Evolutionary conservation across 148 eudicot species (phyloP).

Genomic region (Rhododendron kiyosumense): DNA sequence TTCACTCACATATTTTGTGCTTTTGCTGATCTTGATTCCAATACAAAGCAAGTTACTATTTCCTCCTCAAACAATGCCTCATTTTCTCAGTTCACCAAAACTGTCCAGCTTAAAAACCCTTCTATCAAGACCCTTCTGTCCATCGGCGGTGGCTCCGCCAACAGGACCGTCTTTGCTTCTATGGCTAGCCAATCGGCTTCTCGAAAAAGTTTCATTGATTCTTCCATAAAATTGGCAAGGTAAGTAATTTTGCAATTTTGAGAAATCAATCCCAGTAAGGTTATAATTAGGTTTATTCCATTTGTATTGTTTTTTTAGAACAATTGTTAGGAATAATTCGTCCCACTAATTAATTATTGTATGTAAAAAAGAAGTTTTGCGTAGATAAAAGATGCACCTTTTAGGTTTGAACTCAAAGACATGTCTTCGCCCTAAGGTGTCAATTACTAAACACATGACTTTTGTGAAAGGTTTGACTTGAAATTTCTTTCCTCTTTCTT

Average conservation of each 20-base stretch:
- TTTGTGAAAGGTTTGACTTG: too few species aligned
- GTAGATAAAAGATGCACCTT: too few species aligned
- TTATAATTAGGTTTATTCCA: not conserved
- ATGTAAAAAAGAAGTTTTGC: too few species aligned
- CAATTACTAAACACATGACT: too few species aligned
- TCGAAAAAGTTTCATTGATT: constrained; percentile 60
- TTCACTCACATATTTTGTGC: constrained; percentile 77
- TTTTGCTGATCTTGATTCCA: constrained; percentile 41
- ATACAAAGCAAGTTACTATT: constrained; percentile 28
- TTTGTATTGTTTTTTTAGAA: too few species aligned
- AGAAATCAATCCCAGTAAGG: not conserved
- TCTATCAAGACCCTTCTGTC: constrained; percentile 44
- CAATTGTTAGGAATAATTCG: too few species aligned
- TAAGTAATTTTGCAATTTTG: not conserved
- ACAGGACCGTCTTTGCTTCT: not conserved
- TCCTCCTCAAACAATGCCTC: constrained; percentile 20
- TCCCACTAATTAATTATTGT: too few species aligned
- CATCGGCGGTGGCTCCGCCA: constrained; percentile 39
- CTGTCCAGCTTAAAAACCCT: constrained; percentile 35
- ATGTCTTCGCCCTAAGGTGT: too few species aligned
- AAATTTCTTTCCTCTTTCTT: too few species aligned
- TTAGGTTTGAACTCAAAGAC: too few species aligned
- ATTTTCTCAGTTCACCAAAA: constrained; percentile 36
- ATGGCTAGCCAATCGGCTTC: constrained; percentile 52
- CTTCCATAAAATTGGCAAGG: constrained; percentile 41